Conservation (phyloP, 495 filamentous ascomycete species). For the Copromyces sp. region DNA sequence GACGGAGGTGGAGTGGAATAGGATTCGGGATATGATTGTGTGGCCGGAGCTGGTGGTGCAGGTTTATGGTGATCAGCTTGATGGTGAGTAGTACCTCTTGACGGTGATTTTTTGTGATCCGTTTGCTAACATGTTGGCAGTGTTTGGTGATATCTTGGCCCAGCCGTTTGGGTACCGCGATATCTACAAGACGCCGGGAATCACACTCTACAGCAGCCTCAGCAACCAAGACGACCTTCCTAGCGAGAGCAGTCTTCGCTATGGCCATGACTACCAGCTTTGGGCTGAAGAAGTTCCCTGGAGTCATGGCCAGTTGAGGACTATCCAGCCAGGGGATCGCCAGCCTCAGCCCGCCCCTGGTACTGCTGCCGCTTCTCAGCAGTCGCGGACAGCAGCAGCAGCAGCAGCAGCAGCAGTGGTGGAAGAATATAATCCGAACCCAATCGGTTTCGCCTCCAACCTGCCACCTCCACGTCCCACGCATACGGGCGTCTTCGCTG, state of each 20-base stretch:
- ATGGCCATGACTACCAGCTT: slow-evolving; percentile 16
- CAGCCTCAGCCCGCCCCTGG: not conserved
- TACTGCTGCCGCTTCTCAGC: not conserved
- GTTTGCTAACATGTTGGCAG: not conserved
- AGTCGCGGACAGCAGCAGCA: not conserved
- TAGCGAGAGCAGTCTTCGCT: not conserved
- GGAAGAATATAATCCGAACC: not conserved
- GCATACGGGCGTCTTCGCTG: not conserved
- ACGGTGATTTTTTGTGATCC: not conserved
- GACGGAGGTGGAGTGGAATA: slow-evolving; percentile 10
- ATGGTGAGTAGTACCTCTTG: not conserved
- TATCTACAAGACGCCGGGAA: slow-evolving; percentile 6
- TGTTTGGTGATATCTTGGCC: not conserved
- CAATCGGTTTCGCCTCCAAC: not conserved
- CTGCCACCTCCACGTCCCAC: not conserved
- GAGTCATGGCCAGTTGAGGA: not conserved
- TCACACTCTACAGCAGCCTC: not conserved
- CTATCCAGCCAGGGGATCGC: slow-evolving; percentile 2
- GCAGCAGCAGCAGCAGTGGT: not conserved
- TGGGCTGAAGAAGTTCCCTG: not conserved
- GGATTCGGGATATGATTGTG: slow-evolving; percentile 9
- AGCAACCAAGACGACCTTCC: not conserved
- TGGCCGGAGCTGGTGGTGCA: slow-evolving; percentile 5
- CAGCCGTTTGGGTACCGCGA: slow-evolving; percentile 17
- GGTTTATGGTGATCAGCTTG: not conserved